Evolutionary conservation across 78 protist species (phyloP), one percentile per base, ranked within the genome.

Genomic region (Dictyostelium firmibasis): DNA sequence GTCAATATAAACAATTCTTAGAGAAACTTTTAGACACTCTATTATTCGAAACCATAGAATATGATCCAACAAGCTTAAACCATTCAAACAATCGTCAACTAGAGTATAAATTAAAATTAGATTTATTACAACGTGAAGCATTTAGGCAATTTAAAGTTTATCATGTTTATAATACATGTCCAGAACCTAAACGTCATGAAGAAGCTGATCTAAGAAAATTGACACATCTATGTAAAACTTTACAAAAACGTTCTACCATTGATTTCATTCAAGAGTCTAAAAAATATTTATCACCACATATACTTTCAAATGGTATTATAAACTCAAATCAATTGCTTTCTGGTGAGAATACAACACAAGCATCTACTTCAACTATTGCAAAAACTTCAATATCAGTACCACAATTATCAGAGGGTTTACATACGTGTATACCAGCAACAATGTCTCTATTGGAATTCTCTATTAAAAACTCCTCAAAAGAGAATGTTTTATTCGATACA

Each of bases 111-210:
- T 18, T 38, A 5, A 89, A 89, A 33, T 43, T 78, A 25, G 94
- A 89, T 69, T 13, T 89, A 33, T 33, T 89, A 20, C 23, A 31
- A 25, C 31, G 86, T 38, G 94, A 89, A 35, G 94, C 94, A 20
- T 31, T 69, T 35, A 41, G 94, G n/a, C 94, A 89, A 35, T 89
- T 69, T 78, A 74, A 81, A 47, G 94, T 89, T 7, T 89, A 89
- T 69, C 36, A 81, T 31, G 20, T 27, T n/a, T 89, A 69, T 89
- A 60, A 20, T 29, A 82, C 67, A 41, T 69, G 77, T 11, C 82
- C 78, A 36, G 94, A 82, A 4, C 76, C 86, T 25, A 81, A 89
- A n/a, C 70, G 83, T 27, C n/a, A 35, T 25, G 62, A 72, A 44
- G 88, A 53, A 20, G 23, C 64, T 20, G 94, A 89, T 44, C 69